Conservation (phyloP, 305 asterid species). For the Fraxinus platypoda region DNA sequence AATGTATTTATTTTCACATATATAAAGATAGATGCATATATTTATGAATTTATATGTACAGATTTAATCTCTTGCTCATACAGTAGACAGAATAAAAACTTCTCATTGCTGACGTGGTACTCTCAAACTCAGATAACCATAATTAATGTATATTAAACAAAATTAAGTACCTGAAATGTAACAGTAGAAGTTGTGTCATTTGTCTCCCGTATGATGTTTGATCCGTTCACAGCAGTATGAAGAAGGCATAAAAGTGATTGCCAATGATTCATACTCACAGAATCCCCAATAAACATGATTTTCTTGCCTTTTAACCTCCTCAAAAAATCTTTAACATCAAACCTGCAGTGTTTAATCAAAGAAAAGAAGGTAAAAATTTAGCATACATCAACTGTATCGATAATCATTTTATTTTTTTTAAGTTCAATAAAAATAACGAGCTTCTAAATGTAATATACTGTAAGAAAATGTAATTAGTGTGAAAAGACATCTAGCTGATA, state of each 20-base stretch:
- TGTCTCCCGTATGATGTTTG: slow-evolving; percentile 1
- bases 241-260: slow-evolving; percentile 39
- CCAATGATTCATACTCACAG: slow-evolving; percentile 41
- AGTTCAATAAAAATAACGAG: too few relatives aligned
- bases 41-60: slow-evolving; percentile 21
- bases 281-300: slow-evolving; percentile 45
- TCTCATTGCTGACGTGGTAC: too few relatives aligned
- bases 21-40: slow-evolving; percentile 22
- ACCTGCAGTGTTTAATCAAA: slow-evolving; percentile 18
- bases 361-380: not conserved
- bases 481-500: too few relatives aligned
- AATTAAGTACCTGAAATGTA: slow-evolving; percentile 21
- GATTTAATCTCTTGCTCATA: too few relatives aligned
- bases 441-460: too few relatives aligned
- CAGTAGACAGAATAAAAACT: too few relatives aligned
- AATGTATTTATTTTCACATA: slow-evolving; percentile 27
- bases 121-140: too few relatives aligned
- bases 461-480: too few relatives aligned
- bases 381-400: too few relatives aligned
- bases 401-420: too few relatives aligned
- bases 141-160: not conserved
- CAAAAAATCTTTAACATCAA: slow-evolving; percentile 34
- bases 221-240: slow-evolving; percentile 22
- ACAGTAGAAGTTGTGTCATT: slow-evolving; percentile 18
- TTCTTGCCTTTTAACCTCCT: slow-evolving; percentile 32